phyloP scores from a whole-genome alignment of 1,139 yeast genomes.

The Pichia sp. region DNA sequence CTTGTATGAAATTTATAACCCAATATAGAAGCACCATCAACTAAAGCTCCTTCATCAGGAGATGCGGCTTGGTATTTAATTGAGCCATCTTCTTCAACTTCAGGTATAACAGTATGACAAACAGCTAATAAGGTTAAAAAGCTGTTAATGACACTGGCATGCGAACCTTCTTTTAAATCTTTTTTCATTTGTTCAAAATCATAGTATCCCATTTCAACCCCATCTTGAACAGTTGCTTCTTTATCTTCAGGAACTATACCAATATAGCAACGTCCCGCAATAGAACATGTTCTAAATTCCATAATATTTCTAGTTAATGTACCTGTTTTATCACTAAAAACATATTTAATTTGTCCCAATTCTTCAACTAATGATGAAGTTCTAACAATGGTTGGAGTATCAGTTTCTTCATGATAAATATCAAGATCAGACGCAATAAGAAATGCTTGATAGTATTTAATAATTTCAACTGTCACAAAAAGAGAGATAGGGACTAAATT shows the following conservation, averaged over 20 bases:
- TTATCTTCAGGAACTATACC: conserved; percentile 90
- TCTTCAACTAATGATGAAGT: conserved; percentile 96
- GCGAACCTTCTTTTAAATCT: conserved; percentile 33
- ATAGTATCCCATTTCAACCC: conserved; percentile 75
- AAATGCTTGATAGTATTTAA: conserved; percentile 91
- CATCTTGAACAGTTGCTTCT: conserved; percentile 63
- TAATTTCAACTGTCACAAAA: conserved; percentile 92
- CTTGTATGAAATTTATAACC: conserved; percentile 84
- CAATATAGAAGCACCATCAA: conserved; percentile 87
- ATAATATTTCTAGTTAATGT: conserved; percentile 90
- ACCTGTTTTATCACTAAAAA: conserved; percentile 95
- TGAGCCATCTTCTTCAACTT: conserved; percentile 53
- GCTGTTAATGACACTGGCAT: conserved; percentile 57
- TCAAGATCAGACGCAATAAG: conserved; percentile 93
- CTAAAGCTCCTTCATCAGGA: conserved; percentile 98
- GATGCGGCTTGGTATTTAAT: conserved; percentile 97
- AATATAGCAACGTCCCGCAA: conserved; percentile 88
- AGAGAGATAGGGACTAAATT: conserved; percentile 92
- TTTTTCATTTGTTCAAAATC: conserved; percentile 59
- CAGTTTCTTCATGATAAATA: conserved; percentile 79
- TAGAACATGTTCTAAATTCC: conserved; percentile 94
- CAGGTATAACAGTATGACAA: conserved; percentile 98
- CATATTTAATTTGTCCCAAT: conserved; percentile 90
- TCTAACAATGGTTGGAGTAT: conserved; percentile 91
- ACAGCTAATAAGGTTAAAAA: conserved; percentile 82